Conservation (phyloP, 2,329 filamentous ascomycete species). For the Fusarium liriodendri region DNA sequence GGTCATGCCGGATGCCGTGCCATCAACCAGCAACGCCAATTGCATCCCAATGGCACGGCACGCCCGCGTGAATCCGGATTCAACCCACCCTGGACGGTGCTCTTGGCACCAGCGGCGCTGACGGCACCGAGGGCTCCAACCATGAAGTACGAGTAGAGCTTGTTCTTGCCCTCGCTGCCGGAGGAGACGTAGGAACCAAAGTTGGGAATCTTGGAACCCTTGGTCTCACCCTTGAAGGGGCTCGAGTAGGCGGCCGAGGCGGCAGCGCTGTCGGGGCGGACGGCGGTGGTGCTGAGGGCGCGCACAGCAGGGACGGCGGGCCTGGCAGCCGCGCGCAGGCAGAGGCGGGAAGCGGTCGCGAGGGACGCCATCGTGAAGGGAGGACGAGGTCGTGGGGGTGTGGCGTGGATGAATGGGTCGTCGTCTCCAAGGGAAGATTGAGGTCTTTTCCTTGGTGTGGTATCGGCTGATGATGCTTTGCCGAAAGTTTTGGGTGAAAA, state of each 20-base stretch:
- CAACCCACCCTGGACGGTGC: constrained; percentile 92
- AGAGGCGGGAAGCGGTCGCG: constrained; percentile 74
- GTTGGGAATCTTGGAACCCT: constrained; percentile 81
- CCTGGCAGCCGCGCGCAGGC: constrained; percentile 69
- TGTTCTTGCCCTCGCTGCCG: constrained; percentile 76
- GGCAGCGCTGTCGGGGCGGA: constrained; percentile 61
- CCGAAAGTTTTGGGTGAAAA: constrained; percentile 55
- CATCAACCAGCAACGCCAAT: constrained; percentile 34
- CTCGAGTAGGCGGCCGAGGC: constrained; percentile 65
- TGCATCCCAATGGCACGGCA: constrained; percentile 45
- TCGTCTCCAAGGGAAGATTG: constrained; percentile 50
- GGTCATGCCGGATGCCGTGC: constrained; percentile 19
- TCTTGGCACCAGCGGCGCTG: constrained; percentile 94
- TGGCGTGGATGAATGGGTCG: constrained; percentile 42
- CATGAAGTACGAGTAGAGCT: constrained; percentile 98
- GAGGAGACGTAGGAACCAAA: constrained; percentile 89
- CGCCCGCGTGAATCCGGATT: not conserved
- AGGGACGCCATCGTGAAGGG: constrained; percentile 72
- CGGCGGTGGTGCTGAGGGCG: constrained; percentile 67
- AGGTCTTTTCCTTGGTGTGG: constrained; percentile 60
- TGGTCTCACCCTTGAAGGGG: constrained; percentile 71
- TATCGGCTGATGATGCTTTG: constrained; percentile 54
- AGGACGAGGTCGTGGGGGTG: constrained; percentile 35
- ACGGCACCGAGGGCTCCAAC: constrained; percentile 94
- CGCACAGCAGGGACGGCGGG: constrained; percentile 57